These are phyloP conservation scores for Phytophthora ramorum DNA, from an alignment of 352 stramenopile genomes.

Conservation along the genomic window DNA sequence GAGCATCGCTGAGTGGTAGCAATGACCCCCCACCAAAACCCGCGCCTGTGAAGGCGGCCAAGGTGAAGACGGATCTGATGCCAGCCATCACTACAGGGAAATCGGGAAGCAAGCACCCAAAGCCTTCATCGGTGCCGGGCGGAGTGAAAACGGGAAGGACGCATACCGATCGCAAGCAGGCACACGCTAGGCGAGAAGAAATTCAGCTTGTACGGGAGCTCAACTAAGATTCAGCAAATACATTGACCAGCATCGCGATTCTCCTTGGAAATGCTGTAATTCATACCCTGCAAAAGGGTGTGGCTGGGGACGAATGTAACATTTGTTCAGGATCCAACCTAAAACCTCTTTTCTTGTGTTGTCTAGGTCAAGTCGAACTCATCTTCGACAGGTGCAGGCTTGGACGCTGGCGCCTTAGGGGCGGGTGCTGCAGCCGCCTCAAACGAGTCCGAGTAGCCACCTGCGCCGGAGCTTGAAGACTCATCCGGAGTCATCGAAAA, in stretches of 20 bases:
- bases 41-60: constrained; percentile 24
- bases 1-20: constrained; percentile 18
- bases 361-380: constrained; percentile 81
- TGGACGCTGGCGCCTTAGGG: constrained; percentile 23
- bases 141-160: constrained; percentile 27
- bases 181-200: constrained; percentile 49
- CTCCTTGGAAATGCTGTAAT: constrained; percentile 9
- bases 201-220: constrained; percentile 69
- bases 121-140: constrained; percentile 1
- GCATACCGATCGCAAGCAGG: constrained; percentile 52
- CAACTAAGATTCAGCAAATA: constrained; percentile 39
- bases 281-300: constrained; percentile 13
- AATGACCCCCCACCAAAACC: constrained; percentile 16
- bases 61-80: constrained; percentile 38
- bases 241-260: constrained; percentile 14
- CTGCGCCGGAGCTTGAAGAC: neutral
- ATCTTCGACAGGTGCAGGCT: constrained; percentile 49
- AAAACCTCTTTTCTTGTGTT: constrained; percentile 7
- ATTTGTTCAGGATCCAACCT: constrained; percentile 24
- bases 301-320: constrained; percentile 12
- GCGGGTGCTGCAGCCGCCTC: constrained; percentile 25
- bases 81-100: constrained; percentile 16
- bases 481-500: constrained; percentile 36
- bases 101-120: constrained; percentile 11
- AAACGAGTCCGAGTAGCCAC: constrained; percentile 24